A percentile compares a stretch with the other conserved stretches of the same genome.
Conservation (phyloP, 2,329 filamentous ascomycete genomes). For the Microdochium nivale region DNA sequence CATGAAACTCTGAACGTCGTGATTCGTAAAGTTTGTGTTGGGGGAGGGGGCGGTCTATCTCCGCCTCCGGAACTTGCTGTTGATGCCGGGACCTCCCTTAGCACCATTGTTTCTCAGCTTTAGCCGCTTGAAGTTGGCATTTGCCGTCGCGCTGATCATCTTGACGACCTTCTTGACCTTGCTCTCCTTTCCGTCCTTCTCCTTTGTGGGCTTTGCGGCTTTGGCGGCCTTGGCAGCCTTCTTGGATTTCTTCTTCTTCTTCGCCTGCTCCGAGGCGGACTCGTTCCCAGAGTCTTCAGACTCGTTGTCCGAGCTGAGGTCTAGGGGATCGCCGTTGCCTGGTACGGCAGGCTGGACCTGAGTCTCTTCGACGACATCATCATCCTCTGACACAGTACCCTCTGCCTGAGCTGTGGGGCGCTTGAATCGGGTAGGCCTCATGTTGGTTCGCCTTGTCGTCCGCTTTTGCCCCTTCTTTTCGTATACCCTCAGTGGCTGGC, state of each 20-base stretch:
- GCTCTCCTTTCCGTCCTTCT: constrained; percentile 13
- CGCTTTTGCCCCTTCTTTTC: constrained; percentile 83
- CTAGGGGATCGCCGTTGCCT: constrained; percentile 19
- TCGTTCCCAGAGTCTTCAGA: constrained; percentile 17
- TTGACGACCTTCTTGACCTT: constrained; percentile 41
- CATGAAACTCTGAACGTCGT: too few relatives aligned
- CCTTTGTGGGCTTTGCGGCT: constrained; percentile 12
- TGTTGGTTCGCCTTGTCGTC: constrained; percentile 62
- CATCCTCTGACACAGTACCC: constrained; percentile 18
- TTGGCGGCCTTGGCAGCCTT: constrained; percentile 18
- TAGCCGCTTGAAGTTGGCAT: constrained; percentile 58
- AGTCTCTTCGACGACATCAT: constrained; percentile 30
- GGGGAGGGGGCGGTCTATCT: constrained; percentile 18
- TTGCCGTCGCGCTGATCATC: constrained; percentile 56
- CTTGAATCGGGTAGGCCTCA: constrained; percentile 42
- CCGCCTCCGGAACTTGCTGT: constrained; percentile 49
- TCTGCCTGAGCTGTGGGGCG: constrained; percentile 30
- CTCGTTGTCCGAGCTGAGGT: constrained; percentile 29
- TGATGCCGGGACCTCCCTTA: constrained; percentile 51
- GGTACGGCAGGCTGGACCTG: constrained; percentile 19
- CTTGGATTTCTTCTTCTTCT: constrained; percentile 17
- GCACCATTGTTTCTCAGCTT: constrained; percentile 54
- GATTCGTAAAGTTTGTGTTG: too few relatives aligned
- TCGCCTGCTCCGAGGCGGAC: constrained; percentile 11
- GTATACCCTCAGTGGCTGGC: constrained; percentile 53